phyloP scores from a whole-genome alignment of 208 protist genomes.

The Trypanosoma boissoni region DNA sequence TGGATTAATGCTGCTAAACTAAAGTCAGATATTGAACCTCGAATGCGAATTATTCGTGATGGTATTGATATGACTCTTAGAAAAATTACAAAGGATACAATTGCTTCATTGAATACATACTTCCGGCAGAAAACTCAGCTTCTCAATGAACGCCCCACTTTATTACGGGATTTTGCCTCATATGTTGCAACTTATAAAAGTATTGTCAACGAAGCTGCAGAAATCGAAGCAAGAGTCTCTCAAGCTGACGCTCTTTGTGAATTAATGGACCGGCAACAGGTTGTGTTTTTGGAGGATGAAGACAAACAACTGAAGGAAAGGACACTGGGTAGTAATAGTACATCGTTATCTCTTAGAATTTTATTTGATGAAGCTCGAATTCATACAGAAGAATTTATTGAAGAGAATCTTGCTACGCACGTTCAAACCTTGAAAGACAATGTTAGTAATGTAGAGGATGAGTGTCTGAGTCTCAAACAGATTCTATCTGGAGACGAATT shows the following conservation, averaged over 20 bases:
- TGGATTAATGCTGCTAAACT: constrained; percentile 91
- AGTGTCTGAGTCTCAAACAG: constrained; percentile 79
- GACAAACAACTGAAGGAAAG: constrained; percentile 89
- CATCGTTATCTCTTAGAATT: constrained; percentile 71
- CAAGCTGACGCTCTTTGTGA: constrained; percentile 89
- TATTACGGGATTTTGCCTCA: constrained; percentile 78
- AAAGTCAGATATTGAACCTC: constrained; percentile 86
- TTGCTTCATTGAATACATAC: constrained; percentile 73
- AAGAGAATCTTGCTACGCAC: constrained; percentile 76
- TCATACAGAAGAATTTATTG: constrained; percentile 87
- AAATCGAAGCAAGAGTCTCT: constrained; percentile 60
- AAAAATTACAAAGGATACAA: constrained; percentile 48
- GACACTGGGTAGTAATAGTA: constrained; percentile 69
- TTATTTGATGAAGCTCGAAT: constrained; percentile 81
- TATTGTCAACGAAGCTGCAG: constrained; percentile 43
- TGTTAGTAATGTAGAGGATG: constrained; percentile 82
- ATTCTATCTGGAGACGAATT: constrained; percentile 89
- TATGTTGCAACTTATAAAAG: constrained; percentile 84
- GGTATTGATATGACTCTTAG: constrained; percentile 76
- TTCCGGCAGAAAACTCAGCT: constrained; percentile 87
- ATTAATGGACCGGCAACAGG: constrained; percentile 88
- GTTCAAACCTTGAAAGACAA: constrained; percentile 64
- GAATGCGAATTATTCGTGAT: constrained; percentile 73
- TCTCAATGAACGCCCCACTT: constrained; percentile 72
- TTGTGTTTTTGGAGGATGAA: constrained; percentile 86